Percentiles rank a stretch among this genome's conserved stretches.
Conservation (phyloP, 1,284 basidiomycete genomes). For the Boletus subluridellus region DNA sequence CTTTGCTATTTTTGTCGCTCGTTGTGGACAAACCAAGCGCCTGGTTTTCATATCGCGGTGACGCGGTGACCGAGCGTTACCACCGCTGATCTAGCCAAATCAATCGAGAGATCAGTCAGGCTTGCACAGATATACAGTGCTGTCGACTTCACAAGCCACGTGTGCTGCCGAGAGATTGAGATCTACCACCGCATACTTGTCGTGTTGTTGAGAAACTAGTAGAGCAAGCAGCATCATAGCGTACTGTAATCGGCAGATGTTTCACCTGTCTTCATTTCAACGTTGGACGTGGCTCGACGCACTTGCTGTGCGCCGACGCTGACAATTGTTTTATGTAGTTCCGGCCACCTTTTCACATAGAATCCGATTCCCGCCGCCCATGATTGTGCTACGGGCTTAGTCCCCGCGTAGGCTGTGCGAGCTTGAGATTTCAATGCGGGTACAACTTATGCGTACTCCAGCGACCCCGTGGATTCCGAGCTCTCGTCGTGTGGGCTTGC, state of each 20-base stretch:
- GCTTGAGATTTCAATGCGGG: background rate
- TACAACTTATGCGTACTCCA: background rate
- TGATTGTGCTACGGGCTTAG: constrained; percentile 19
- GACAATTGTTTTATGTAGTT: constrained; percentile 14
- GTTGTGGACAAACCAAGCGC: constrained; percentile 7
- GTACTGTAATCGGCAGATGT: background rate
- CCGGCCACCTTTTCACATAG: constrained; percentile 21
- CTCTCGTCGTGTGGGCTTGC: background rate
- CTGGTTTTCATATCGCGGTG: constrained; percentile 2
- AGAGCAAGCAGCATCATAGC: background rate
- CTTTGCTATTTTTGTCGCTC: constrained; percentile 18
- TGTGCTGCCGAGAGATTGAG: constrained; percentile 9
- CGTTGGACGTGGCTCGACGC: background rate
- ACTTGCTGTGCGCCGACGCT: constrained; percentile 24
- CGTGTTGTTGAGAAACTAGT: constrained; percentile 16
- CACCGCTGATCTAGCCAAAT: constrained; percentile 26
- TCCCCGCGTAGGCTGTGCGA: constrained; percentile 26
- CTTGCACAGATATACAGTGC: constrained; percentile 17
- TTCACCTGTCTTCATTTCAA: background rate
- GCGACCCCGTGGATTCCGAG: constrained; percentile 1
- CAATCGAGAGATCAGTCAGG: constrained; percentile 13
- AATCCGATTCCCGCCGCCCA: constrained; percentile 26
- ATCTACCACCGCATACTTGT: constrained; percentile 18
- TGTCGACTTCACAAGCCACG: constrained; percentile 17
- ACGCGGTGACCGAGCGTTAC: constrained; percentile 18